These are phyloP conservation scores for Zizania latifolia DNA, from an alignment of 176 grass and related monocot species.

Conservation along the genomic window DNA sequence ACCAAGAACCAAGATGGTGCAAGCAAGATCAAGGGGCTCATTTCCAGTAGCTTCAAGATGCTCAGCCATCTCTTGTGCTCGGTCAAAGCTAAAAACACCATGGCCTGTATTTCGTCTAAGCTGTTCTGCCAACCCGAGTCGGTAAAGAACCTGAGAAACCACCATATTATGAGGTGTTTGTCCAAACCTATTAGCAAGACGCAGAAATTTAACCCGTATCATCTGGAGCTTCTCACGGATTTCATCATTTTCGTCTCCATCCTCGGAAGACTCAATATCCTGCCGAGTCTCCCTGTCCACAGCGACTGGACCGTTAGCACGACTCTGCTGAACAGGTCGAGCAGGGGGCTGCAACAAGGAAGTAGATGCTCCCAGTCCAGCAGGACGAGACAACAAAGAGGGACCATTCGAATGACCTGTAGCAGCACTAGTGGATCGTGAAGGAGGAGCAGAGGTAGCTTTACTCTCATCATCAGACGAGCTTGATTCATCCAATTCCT, in stretches of 20 bases:
- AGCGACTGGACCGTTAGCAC: conserved; percentile 30
- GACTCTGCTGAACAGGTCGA: conserved; percentile 49
- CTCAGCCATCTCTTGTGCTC: conserved; percentile 70
- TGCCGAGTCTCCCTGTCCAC: conserved; percentile 37
- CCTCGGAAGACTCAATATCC: conserved; percentile 39
- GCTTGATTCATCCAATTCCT: conserved; percentile 48
- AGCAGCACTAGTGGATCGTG: no score
- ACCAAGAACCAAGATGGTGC: conserved; percentile 88
- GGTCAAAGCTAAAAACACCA: conserved; percentile 62
- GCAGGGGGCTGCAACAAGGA: conserved; percentile 50
- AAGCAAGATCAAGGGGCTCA: conserved; percentile 70
- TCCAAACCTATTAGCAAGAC: conserved; percentile 76
- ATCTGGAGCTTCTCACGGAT: conserved; percentile 85
- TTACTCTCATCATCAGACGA: conserved; percentile 50
- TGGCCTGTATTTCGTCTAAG: conserved; percentile 59
- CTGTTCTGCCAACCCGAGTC: conserved; percentile 91
- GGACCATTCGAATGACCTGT: no score
- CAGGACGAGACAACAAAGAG: conserved; percentile 44
- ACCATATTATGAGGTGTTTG: conserved; percentile 88
- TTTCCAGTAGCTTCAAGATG: conserved; percentile 68
- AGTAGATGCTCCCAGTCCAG: conserved; percentile 71
- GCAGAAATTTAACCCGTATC: conserved; percentile 86
- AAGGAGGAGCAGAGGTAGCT: conserved; percentile 13
- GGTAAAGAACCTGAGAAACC: conserved; percentile 92
- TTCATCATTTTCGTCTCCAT: conserved; percentile 77